These are phyloP conservation scores for Pseudocercospora eumusae DNA, from an alignment of 2,329 filamentous ascomycete species.

Conservation along the genomic window DNA sequence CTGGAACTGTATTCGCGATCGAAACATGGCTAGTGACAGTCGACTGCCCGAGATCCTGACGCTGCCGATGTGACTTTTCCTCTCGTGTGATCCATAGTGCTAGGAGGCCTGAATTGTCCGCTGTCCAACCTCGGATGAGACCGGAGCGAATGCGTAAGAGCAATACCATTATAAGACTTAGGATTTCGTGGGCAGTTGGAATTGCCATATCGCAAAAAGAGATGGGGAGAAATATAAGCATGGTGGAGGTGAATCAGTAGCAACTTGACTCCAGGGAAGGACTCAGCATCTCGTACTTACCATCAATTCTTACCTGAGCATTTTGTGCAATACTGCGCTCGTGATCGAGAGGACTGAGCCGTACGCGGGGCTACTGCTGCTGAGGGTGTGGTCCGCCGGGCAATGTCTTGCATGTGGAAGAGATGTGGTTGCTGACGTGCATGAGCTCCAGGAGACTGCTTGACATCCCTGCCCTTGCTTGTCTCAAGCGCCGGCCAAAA, in stretches of 20 bases:
- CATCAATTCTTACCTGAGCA: neutral
- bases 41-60: neutral
- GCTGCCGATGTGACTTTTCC: neutral
- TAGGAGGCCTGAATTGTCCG: neutral
- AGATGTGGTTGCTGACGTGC: neutral
- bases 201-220: neutral
- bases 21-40: neutral
- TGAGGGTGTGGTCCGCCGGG: neutral
- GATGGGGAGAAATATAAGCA: neutral
- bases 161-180: neutral
- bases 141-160: neutral
- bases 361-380: neutral
- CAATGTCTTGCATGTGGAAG: neutral
- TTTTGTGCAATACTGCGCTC: constrained; percentile 7
- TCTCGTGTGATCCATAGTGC: neutral
- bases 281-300: neutral
- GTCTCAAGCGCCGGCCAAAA: neutral
- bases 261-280: neutral
- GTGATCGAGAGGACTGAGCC: neutral
- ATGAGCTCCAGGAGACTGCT: neutral
- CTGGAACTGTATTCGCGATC: neutral
- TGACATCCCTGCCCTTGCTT: neutral
- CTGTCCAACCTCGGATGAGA: neutral
- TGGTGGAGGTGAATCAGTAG: neutral
- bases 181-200: neutral